Evolutionary conservation across 2,329 filamentous ascomycete genomes (phyloP).

Genomic region (Alternaria alternata): DNA sequence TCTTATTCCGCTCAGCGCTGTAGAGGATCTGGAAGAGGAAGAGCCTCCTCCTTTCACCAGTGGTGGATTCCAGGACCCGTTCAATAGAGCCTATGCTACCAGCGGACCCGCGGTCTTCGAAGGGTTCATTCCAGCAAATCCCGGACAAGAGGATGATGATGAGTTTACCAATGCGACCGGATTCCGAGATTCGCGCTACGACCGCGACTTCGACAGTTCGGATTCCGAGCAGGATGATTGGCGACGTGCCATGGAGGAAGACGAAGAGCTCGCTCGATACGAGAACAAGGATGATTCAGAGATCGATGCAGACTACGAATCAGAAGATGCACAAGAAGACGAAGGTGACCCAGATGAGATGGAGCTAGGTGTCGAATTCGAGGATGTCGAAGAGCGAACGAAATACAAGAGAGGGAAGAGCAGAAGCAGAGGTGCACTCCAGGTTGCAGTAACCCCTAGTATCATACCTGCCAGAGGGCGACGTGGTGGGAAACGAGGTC

Average conservation of each 20-base stretch:
- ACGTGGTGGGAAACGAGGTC: slow-evolving; percentile 36
- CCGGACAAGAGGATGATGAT: slow-evolving; percentile 45
- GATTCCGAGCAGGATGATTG: slow-evolving; percentile 39
- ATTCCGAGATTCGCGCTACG: slow-evolving; percentile 32
- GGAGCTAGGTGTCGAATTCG: slow-evolving; percentile 38
- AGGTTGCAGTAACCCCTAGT: neutral
- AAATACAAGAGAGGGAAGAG: slow-evolving; percentile 27
- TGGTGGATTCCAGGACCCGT: slow-evolving; percentile 28
- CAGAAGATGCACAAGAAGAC: slow-evolving; percentile 43
- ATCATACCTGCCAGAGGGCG: slow-evolving; percentile 16
- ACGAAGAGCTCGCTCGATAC: slow-evolving; percentile 40
- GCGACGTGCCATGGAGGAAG: slow-evolving; percentile 32
- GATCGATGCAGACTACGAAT: slow-evolving; percentile 48
- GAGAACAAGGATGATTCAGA: slow-evolving; percentile 42
- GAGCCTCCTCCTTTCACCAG: slow-evolving; percentile 21
- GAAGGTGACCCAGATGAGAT: slow-evolving; percentile 45
- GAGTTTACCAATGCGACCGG: slow-evolving; percentile 34
- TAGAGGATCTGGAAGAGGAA: slow-evolving; percentile 29
- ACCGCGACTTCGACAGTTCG: slow-evolving; percentile 33
- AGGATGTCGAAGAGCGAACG: slow-evolving; percentile 35
- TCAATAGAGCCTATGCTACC: slow-evolving; percentile 34
- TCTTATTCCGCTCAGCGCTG: slow-evolving; percentile 32
- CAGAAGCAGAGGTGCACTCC: slow-evolving; percentile 6
- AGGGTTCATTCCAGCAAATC: slow-evolving; percentile 49
- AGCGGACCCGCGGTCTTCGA: slow-evolving; percentile 49